A percentile compares a stretch with the other conserved stretches of the same genome.
phyloP scores from a whole-genome alignment of 192 early-diverging fungal genomes.

The Nowakowskiella sp. region DNA sequence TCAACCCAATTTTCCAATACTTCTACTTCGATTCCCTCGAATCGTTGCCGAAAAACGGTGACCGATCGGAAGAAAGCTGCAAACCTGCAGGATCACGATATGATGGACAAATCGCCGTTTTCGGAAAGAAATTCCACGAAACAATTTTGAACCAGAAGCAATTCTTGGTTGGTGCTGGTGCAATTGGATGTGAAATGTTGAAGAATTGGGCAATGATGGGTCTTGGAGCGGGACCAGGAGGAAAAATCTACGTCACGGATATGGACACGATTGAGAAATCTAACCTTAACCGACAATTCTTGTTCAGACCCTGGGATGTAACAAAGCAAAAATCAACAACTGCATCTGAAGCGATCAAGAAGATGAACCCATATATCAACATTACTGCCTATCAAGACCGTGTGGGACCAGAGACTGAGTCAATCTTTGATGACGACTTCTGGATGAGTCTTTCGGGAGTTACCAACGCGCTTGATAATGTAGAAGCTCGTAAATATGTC shows the following conservation, averaged over 20 bases:
- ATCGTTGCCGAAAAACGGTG: conserved; percentile 68
- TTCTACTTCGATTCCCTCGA: conserved; percentile 98
- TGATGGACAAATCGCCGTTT: conserved; percentile 93
- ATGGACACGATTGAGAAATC: conserved; percentile 99
- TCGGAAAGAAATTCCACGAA: conserved; percentile 86
- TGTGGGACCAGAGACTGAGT: conserved; percentile 91
- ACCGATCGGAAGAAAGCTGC: conserved; percentile 62
- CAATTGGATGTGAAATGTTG: conserved; percentile 99
- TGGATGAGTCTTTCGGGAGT: conserved; percentile 84
- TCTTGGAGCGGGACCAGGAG: conserved; percentile 66
- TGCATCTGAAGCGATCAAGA: conserved; percentile 75
- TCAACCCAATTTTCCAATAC: conserved; percentile 83
- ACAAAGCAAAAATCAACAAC: conserved; percentile 87
- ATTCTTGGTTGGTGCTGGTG: conserved; percentile 96
- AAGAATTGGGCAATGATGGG: conserved; percentile 99
- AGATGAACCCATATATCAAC: conserved; percentile 91
- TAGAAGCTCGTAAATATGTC: conserved; percentile 95
- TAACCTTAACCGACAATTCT: conserved; percentile 98
- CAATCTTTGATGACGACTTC: conserved; percentile 84
- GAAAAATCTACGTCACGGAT: conserved; percentile 83
- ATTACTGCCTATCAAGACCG: conserved; percentile 64
- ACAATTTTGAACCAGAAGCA: conserved; percentile 77
- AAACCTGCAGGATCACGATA: conserved; percentile 83
- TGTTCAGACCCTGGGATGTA: conserved; percentile 75
- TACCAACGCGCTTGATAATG: conserved; percentile 97